Conservation (phyloP, 176 grass and related monocot genomes). For the Triticum monococcum region DNA sequence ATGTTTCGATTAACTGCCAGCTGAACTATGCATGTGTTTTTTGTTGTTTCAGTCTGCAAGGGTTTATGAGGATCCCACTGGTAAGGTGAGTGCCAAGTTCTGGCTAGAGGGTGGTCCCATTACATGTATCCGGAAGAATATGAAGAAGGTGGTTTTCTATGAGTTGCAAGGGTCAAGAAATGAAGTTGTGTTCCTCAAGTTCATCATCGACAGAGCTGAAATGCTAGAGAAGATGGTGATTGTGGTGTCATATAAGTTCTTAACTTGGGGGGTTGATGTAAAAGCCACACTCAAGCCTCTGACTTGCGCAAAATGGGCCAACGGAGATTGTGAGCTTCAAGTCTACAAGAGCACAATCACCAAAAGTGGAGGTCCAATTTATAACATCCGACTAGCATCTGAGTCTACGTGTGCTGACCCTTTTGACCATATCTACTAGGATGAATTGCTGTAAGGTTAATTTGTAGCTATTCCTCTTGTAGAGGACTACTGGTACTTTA, state of each 20-base stretch:
- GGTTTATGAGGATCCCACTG: neutral
- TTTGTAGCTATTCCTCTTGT: neutral
- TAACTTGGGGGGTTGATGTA: neutral
- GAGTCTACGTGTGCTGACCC: neutral
- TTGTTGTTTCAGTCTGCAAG: neutral
- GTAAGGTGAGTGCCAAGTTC: neutral
- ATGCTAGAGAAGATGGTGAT: slow-evolving; percentile 4
- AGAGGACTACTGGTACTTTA: neutral
- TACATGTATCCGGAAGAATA: neutral
- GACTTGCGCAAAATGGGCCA: neutral
- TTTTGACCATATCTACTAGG: neutral
- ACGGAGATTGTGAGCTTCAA: neutral
- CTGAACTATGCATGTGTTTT: neutral
- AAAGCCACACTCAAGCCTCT: neutral
- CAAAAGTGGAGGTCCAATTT: neutral
- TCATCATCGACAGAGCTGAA: neutral
- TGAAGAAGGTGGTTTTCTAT: neutral
- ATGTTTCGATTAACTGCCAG: neutral
- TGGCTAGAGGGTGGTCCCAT: neutral
- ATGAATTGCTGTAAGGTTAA: neutral
- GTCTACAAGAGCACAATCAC: neutral
- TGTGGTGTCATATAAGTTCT: neutral
- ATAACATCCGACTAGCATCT: neutral
- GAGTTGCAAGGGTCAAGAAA: neutral
- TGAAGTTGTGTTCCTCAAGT: slow-evolving; percentile 5